phyloP scores from a whole-genome alignment of 768 basidiomycete species.

The Serendipita sp. region DNA sequence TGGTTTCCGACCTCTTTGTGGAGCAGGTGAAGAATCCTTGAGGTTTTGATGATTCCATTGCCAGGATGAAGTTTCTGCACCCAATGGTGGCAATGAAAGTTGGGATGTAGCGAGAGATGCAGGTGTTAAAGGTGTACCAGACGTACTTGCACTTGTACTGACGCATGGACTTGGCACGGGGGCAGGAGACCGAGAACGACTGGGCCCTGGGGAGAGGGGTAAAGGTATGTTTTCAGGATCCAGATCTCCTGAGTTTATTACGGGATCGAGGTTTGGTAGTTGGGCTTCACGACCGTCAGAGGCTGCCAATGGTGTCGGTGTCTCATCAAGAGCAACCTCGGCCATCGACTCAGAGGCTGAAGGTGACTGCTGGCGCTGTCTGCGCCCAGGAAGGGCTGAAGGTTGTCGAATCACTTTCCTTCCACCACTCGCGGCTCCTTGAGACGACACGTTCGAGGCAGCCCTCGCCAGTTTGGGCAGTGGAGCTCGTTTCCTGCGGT shows the following conservation, averaged over 20 bases:
- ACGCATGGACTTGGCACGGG: background rate
- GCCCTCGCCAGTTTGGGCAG: background rate
- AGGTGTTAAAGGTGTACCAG: conserved; percentile 1
- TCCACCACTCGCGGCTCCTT: background rate
- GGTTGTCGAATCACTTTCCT: background rate
- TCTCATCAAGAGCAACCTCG: background rate
- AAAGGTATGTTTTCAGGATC: background rate
- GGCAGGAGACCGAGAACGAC: background rate
- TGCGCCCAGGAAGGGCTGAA: background rate
- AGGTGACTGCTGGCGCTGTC: background rate
- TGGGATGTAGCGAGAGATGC: background rate
- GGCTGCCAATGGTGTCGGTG: no score
- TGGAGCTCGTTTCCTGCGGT: background rate
- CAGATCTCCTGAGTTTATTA: background rate
- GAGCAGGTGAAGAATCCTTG: background rate
- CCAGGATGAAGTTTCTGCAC: background rate
- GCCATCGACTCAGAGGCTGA: background rate
- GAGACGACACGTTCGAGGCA: background rate
- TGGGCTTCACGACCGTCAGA: no score
- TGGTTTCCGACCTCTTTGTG: background rate
- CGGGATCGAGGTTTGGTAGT: no score
- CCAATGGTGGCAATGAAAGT: background rate
- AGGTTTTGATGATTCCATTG: background rate
- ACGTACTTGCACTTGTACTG: background rate
- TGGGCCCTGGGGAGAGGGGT: background rate